Evolutionary conservation across 345 rosid genomes (phyloP), one percentile per base, ranked within the genome.

Genomic region (Dovyalis caffra): DNA sequence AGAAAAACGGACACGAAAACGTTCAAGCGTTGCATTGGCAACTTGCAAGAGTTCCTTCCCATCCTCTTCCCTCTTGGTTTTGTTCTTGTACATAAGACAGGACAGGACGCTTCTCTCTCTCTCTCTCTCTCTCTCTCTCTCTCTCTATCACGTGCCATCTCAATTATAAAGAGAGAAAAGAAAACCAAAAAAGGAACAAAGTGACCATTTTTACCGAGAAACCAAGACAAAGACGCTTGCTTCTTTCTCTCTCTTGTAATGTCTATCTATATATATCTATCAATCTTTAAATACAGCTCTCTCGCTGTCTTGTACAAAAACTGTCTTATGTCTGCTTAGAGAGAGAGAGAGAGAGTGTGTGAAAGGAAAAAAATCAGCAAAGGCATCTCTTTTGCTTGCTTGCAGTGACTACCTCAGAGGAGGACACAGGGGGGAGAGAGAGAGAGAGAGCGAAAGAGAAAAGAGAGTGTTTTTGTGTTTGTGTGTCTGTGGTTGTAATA

Each of bases 111-210:
- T 10, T 15, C 32, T 65, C 25, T 18, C 58, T 61, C 18, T n/a
- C n/a, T n/a, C n/a, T n/a, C n/a, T n/a, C 67, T 64, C 80, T 67
- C 74, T 74, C 38, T 47, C 63, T 83, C 80, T 80, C 74, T 77
- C 81, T 82, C n/a, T 47, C 66, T 75, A 78, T 86, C 95, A 90
- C 92, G 95, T 90, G 95, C 88, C 83, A 49, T 64, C 34, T 70
- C 69, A 66, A 5, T 37, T 53, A 31, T 60, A 53, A 49, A 69
- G 75, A 75, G 84, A 56, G 78, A 76, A 68, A 82, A 82, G 69
- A n/a, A n/a, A n/a, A n/a, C n/a, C n/a, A n/a, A 78, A 70, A 64
- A 71, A 71, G 25, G 47, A 43, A 43, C 10, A 53, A 53, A 53
- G 60, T 53, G 23, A 53, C 60, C 6, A n/a, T n/a, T n/a, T n/a